Base-by-base conservation (phyloP, 2,329 filamentous ascomycete genomes). In the Colletotrichum incanum region DNA sequence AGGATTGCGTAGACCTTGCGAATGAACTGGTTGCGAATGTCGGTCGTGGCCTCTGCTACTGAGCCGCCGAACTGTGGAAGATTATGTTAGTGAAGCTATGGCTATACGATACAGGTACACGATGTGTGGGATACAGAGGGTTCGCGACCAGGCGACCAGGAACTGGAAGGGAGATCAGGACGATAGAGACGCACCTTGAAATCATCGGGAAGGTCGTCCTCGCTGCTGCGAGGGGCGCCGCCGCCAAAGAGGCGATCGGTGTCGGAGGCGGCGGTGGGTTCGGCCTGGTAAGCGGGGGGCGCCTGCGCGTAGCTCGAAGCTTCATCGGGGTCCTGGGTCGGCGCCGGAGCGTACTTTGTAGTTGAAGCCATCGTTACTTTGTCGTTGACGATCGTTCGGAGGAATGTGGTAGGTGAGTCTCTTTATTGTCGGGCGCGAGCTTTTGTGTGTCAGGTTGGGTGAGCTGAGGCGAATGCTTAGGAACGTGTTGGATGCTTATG, bases 1-100 rank as follows among this genome's bases (percentile, higher is more conserved):
- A 99, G 88, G 83, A 99, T 99, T 71, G 95, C 93, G 85, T 99
- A 99, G 80, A 99, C 96, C 87, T 98, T 98, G 84, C 95, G 93
- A 78, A 98, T 89, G 83, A 98, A 99, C 84, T 96, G 94, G 91
- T 98, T 97, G 77, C 96, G 93, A 80, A 99, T 98, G 79, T 97
- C 95, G 80, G 98, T 88, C 26, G 95, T 97, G 58, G 94, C 96
- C 86, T 98, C 96, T 76, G 95, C 93, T 72, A 98, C 95, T 23
- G 93, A 94, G 74, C 95, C 95, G 77, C 96, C 96, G 80, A 97
- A 98, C 93, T 94, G 79, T 41, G 47, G n/a, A n/a, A 26, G 16
- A 5, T 18, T 8, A 31, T 54, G 63, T 74, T 55, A 74, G 65
- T 69, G 76, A 74, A 31, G 45, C 7, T 41, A 34, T 41, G 55